phyloP scores from a whole-genome alignment of 2,329 filamentous ascomycete genomes.

The Macrophomina phaseolina region DNA sequence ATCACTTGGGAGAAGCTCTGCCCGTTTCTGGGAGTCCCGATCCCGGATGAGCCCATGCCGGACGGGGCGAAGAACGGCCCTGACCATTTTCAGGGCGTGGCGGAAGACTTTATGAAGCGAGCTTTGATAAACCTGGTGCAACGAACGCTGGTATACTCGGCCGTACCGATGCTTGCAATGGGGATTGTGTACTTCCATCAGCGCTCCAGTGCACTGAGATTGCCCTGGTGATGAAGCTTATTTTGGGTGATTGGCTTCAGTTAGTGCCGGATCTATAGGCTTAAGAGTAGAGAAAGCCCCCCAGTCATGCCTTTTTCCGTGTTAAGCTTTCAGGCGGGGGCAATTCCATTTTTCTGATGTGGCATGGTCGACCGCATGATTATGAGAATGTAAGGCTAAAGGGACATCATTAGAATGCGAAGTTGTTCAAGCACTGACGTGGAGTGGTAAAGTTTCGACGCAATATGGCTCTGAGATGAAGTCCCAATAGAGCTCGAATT shows the following conservation, averaged over 20 bases:
- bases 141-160: neutral
- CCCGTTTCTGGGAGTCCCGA: conserved; percentile 34
- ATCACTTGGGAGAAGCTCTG: conserved; percentile 39
- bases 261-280: neutral
- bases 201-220: neutral
- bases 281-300: neutral
- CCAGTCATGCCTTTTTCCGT: too few relatives aligned
- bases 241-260: neutral
- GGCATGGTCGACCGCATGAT: too few relatives aligned
- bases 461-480: neutral
- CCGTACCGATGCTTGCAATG: neutral
- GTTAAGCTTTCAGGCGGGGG: too few relatives aligned
- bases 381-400: too few relatives aligned
- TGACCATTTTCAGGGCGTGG: neutral
- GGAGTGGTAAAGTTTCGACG: neutral
- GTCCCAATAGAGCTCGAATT: conserved; percentile 12
- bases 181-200: neutral
- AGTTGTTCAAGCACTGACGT: neutral
- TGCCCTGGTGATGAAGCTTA: neutral
- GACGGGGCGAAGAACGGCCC: neutral
- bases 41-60: conserved; percentile 32
- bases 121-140: neutral
- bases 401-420: too few relatives aligned
- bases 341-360: too few relatives aligned
- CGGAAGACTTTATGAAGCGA: neutral